Evolutionary conservation across 1,284 basidiomycete genomes (phyloP), one percentile per base, ranked within the genome.

Genomic region (Vanrija humicola): DNA sequence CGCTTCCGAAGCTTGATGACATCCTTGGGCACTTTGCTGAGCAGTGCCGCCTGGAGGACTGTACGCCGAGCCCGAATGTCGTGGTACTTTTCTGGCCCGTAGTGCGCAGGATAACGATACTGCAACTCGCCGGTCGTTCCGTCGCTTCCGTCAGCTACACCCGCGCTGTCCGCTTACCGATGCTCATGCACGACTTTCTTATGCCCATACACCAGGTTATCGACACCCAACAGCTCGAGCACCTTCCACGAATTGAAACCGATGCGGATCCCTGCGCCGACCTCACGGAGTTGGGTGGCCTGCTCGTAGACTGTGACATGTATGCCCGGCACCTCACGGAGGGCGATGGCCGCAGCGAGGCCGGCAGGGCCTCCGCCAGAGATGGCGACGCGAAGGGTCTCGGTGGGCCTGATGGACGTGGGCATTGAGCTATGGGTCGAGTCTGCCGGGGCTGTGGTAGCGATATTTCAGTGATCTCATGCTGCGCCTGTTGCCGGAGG

Each of bases 351-450:
- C 1, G 63, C 53, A 3, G 46, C 63, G 10, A 64, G 47, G 16
- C 63, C 63, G 1, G 46, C 60, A 2, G 63, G 63, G 1, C 61
- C 61, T 14, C 56, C 63, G 6, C 63, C 63, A 16, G 56, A 28
- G 43, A 64, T 60, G 21, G 54, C 58, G 34, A 64, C 47, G 3
- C 48, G 28, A 1, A 58, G 4, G 34, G 34, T 34, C 34, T 34
- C 7, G 10, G 2, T 34, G 34, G 12, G 9, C 12, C 14, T 34
- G 34, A 34, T 14, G 7, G 34, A 5, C 4, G 34, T 34, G 14
- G 34, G 34, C 34, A 34, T 34, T 8, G 9, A 14, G 9, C 2
- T 1, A 3, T 34, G 34, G 9, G 12, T 34, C 12, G 34, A 34
- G 12, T 14, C 9, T 5, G 34, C 12, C 34, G 12, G 2, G 34